Conservation (phyloP, 78 protist species). For the Dictyostelium firmibasis region DNA sequence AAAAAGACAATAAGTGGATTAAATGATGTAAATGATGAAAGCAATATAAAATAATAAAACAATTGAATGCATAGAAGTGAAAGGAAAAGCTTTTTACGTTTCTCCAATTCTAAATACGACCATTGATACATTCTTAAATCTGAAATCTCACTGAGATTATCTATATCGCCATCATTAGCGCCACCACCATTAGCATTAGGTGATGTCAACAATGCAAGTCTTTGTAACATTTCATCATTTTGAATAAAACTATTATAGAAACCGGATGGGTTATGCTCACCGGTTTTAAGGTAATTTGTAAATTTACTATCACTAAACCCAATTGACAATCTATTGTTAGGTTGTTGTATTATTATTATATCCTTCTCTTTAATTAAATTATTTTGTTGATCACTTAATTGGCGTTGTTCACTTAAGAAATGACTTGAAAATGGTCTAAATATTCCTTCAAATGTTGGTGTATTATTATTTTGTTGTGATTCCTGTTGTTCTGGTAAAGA, state of each 20-base stretch:
- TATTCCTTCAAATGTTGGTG: not conserved
- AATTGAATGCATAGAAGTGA: not conserved
- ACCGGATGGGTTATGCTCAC: constrained; percentile 10
- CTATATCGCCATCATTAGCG: not conserved
- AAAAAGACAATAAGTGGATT: not conserved
- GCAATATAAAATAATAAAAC: not conserved
- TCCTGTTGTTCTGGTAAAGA: not conserved
- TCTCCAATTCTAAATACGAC: not conserved
- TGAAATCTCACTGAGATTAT: not conserved
- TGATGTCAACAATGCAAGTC: not conserved
- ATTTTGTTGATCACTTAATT: not conserved
- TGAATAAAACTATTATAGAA: not conserved
- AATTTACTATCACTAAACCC: not conserved
- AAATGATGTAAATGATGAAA: not conserved
- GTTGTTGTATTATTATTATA: constrained; percentile 1
- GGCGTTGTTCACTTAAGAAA: not conserved
- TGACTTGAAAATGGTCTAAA: not conserved
- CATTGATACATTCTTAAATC: not conserved
- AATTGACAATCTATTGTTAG: not conserved
- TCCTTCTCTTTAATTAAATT: constrained; percentile 23
- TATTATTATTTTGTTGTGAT: not conserved
- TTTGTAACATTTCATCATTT: not conserved
- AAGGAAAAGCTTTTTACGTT: not conserved
- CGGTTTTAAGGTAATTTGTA: not conserved
- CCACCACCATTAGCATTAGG: not conserved